These are phyloP conservation scores for Fusarium solani-melongenae DNA, from an alignment of 2,329 filamentous ascomycete species.

Conservation along the genomic window DNA sequence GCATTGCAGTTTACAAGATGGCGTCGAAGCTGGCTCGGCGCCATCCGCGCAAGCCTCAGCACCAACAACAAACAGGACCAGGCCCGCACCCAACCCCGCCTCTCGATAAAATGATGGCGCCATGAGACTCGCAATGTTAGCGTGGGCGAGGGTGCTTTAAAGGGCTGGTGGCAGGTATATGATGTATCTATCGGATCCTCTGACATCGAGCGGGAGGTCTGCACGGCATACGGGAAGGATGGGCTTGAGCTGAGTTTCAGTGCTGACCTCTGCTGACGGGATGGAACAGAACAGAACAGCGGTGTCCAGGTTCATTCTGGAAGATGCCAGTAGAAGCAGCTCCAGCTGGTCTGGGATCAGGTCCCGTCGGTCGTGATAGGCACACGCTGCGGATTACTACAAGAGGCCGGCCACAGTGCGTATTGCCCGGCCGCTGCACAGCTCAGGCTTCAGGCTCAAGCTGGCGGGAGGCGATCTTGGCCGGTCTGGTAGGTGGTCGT, in stretches of 20 bases:
- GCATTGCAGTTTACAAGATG: neutral
- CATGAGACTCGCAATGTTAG: neutral
- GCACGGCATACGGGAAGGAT: neutral
- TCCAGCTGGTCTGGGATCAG: slow-evolving; percentile 19
- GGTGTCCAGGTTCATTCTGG: slow-evolving; percentile 26
- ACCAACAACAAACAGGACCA: neutral
- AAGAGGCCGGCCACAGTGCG: slow-evolving; percentile 29
- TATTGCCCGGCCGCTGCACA: neutral
- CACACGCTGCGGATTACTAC: slow-evolving; percentile 30
- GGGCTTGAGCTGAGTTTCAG: neutral
- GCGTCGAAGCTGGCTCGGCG: slow-evolving; percentile 21
- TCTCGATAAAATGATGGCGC: slow-evolving; percentile 30
- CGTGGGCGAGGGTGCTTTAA: neutral
- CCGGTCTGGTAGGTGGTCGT: neutral
- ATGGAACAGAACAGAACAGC: slow-evolving; percentile 14
- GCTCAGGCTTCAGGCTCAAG: neutral
- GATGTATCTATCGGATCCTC: neutral
- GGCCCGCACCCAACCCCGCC: slow-evolving; percentile 10
- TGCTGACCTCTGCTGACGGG: slow-evolving; percentile 1
- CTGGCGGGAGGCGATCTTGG: slow-evolving; percentile 16
- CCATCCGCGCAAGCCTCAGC: slow-evolving; percentile 20
- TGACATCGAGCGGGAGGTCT: neutral
- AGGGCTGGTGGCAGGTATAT: neutral
- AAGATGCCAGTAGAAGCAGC: slow-evolving; percentile 9
- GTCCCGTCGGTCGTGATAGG: slow-evolving; percentile 25